A percentile compares a stretch with the other conserved stretches of the same genome.
Conservation (phyloP, 73 alveolate genomes). For the Paramecium tetraurelia region DNA sequence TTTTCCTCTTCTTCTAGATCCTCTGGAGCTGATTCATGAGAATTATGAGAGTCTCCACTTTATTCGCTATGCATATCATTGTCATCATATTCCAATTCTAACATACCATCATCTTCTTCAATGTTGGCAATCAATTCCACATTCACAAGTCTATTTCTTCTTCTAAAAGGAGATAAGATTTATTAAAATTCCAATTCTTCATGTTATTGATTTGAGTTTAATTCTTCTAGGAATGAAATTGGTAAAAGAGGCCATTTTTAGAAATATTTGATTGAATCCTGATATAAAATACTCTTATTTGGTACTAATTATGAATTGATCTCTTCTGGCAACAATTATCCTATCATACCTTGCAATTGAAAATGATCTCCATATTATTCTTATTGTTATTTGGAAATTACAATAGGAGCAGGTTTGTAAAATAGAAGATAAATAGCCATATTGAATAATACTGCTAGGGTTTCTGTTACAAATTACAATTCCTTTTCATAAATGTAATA, state of each 20-base stretch:
- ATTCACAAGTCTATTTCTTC: background rate
- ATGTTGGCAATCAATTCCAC: conserved; percentile 7
- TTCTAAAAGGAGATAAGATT: background rate
- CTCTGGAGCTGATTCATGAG: background rate
- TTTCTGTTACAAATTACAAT: background rate
- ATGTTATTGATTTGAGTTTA: background rate
- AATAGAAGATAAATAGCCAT: conserved; percentile 9
- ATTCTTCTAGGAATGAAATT: background rate
- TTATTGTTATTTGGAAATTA: background rate
- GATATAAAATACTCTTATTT: background rate
- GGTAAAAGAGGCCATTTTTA: conserved; percentile 1
- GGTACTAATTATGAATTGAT: background rate
- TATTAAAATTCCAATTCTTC: background rate
- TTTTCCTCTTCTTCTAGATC: conserved; percentile 23
- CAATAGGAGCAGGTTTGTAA: background rate
- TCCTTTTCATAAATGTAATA: background rate
- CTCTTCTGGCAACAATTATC: conserved; percentile 16
- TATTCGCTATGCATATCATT: background rate
- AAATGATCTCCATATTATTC: conserved; percentile 11
- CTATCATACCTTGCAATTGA: conserved; percentile 15
- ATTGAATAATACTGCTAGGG: background rate
- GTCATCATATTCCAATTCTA: background rate
- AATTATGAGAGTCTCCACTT: background rate
- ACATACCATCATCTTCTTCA: conserved; percentile 25
- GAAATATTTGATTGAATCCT: background rate